Conservation (phyloP, 345 rosid species). For the Psidium guajava region DNA sequence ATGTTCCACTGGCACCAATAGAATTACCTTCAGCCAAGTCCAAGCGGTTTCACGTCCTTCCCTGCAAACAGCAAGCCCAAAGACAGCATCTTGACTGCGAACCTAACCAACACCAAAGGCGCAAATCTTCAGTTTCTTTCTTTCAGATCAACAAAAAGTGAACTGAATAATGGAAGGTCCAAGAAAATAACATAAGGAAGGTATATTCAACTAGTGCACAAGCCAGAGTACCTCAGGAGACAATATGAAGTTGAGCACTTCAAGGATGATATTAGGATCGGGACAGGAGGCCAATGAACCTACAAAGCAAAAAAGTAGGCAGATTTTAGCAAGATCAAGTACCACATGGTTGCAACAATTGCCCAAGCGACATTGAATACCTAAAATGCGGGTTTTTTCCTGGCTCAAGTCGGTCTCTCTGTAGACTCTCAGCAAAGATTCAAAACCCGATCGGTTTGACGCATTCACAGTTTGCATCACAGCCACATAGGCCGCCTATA, state of each 20-base stretch:
- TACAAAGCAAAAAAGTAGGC: constrained; percentile 9
- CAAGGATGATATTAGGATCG: constrained; percentile 48
- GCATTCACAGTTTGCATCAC: constrained; percentile 66
- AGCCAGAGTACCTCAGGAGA: constrained; percentile 54
- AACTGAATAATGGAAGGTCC: neutral
- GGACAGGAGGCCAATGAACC: constrained; percentile 69
- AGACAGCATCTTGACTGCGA: constrained; percentile 79
- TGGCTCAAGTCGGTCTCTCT: constrained; percentile 94
- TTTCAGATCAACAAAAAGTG: neutral
- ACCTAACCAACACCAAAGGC: constrained; percentile 27
- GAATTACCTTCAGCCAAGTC: constrained; percentile 73
- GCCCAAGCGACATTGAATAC: constrained; percentile 16
- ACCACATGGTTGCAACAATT: neutral
- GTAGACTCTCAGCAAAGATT: constrained; percentile 71
- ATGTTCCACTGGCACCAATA: neutral
- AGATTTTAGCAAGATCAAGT: neutral
- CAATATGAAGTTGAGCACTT: constrained; percentile 64
- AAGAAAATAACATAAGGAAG: neutral
- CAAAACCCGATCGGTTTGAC: constrained; percentile 55
- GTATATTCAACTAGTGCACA: neutral
- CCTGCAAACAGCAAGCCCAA: constrained; percentile 54
- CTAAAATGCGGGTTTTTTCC: constrained; percentile 86
- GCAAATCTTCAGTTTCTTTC: neutral
- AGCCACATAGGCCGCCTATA: constrained; percentile 85
- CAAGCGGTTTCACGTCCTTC: constrained; percentile 96